These are phyloP conservation scores for Stephania cephalantha DNA, from an alignment of 164 flowering plant genomes.

Conservation along the genomic window DNA sequence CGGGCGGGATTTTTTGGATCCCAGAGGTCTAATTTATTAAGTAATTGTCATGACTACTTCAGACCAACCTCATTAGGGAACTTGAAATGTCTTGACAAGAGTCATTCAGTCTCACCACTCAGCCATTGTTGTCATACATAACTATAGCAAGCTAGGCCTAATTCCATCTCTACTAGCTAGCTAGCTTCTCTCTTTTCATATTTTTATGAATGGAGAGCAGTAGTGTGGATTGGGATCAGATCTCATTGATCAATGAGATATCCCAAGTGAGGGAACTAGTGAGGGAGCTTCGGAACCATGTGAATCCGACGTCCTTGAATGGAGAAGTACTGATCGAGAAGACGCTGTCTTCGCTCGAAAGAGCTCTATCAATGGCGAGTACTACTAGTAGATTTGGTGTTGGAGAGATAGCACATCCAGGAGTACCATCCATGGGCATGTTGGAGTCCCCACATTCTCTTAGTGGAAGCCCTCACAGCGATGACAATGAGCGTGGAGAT, in stretches of 20 bases:
- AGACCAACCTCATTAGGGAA: background rate
- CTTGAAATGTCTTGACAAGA: background rate
- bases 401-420: background rate
- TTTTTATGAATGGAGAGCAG: constrained; percentile 23
- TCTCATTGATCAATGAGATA: constrained; percentile 46
- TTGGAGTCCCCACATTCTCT: constrained; percentile 36
- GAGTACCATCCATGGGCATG: background rate
- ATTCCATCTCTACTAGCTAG: background rate
- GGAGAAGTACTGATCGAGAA: constrained; percentile 30
- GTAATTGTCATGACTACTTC: background rate
- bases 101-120: background rate
- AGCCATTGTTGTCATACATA: background rate
- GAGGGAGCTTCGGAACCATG: constrained; percentile 38
- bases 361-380: constrained; percentile 34
- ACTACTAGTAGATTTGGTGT: background rate
- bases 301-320: constrained; percentile 28
- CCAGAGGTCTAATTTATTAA: background rate
- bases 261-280: constrained; percentile 43
- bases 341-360: constrained; percentile 39
- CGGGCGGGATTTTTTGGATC: background rate
- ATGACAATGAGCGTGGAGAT: constrained; percentile 35
- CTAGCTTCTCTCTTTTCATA: background rate
- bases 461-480: constrained; percentile 33
- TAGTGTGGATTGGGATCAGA: constrained; percentile 26
- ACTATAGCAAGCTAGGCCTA: background rate